Conservation (phyloP, 176 grass and related monocot genomes). For the Bonia amplexicaulis region DNA sequence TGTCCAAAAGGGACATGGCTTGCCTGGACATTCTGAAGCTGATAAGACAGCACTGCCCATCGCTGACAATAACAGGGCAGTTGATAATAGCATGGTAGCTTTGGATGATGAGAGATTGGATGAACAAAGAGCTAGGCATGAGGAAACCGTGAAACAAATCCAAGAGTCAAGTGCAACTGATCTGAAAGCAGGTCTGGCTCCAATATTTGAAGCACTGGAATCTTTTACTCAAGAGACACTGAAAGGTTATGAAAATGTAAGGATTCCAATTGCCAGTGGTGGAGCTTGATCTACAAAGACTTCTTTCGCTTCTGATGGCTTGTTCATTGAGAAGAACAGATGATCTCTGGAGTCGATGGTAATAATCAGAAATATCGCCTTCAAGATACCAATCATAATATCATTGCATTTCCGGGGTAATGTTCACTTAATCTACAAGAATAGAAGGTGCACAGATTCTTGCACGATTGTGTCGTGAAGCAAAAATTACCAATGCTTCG, state of each 20-base stretch:
- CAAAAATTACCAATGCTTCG: not conserved
- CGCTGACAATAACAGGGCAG: conserved; percentile 6
- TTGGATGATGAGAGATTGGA: conserved; percentile 63
- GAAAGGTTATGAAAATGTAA: conserved; percentile 66
- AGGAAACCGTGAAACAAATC: conserved; percentile 53
- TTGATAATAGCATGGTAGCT: conserved; percentile 50
- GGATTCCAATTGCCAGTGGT: conserved; percentile 20
- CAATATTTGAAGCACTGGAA: conserved; percentile 77
- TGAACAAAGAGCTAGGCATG: conserved; percentile 64
- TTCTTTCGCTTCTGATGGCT: not conserved
- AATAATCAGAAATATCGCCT: not conserved
- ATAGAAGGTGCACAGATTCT: not conserved
- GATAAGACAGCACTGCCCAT: conserved; percentile 23
- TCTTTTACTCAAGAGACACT: conserved; percentile 55
- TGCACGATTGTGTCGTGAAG: not conserved
- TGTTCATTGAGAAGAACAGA: not conserved
- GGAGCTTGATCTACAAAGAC: not conserved
- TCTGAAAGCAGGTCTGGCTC: conserved; percentile 60
- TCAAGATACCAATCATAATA: not conserved
- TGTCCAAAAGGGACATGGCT: conserved; percentile 43
- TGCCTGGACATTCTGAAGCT: conserved; percentile 20
- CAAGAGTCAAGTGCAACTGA: conserved; percentile 54
- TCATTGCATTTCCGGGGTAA: not conserved
- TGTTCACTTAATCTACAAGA: conserved; percentile 7
- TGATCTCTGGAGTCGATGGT: not conserved